phyloP scores from a whole-genome alignment of 1,284 basidiomycete species.

The Ceratobasidium sp. region DNA sequence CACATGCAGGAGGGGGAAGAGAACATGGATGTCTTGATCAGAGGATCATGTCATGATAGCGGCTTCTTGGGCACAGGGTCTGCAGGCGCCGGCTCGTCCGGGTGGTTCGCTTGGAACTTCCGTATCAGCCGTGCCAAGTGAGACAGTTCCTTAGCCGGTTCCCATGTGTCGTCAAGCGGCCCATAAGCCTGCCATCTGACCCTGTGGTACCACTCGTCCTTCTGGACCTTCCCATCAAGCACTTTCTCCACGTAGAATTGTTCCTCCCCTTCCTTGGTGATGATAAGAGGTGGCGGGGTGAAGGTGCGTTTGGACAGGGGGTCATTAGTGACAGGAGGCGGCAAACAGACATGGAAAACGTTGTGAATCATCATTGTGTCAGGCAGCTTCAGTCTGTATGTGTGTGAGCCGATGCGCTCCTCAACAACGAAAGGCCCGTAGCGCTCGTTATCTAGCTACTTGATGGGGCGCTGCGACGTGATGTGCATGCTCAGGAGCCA shows the following conservation, averaged over 20 bases:
- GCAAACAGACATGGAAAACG: slow-evolving; percentile 16
- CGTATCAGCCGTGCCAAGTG: background rate
- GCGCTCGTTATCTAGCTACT: slow-evolving; percentile 51
- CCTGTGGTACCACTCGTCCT: slow-evolving; percentile 15
- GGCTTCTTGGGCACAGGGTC: background rate
- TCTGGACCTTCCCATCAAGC: background rate
- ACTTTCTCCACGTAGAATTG: background rate
- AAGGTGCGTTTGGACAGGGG: background rate
- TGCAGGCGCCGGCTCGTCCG: background rate
- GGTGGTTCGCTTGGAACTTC: background rate
- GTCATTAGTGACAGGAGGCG: background rate
- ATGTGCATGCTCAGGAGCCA: slow-evolving; percentile 51
- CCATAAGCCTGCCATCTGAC: slow-evolving; percentile 33
- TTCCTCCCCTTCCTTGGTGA: no score
- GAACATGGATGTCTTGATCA: no score
- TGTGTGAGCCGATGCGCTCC: slow-evolving; percentile 12
- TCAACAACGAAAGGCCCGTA: slow-evolving; percentile 52
- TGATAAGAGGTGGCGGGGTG: no score
- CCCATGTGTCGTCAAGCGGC: slow-evolving; percentile 26
- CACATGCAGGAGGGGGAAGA: no score
- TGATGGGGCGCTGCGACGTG: slow-evolving; percentile 48
- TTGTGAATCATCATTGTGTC: no score
- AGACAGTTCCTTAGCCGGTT: background rate
- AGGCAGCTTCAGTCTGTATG: slow-evolving; percentile 12
- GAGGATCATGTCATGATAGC: no score